Evolutionary conservation across 2,329 filamentous ascomycete genomes (phyloP), one percentile per base, ranked within the genome.

Genomic region (Nannizziopsis barbatae): DNA sequence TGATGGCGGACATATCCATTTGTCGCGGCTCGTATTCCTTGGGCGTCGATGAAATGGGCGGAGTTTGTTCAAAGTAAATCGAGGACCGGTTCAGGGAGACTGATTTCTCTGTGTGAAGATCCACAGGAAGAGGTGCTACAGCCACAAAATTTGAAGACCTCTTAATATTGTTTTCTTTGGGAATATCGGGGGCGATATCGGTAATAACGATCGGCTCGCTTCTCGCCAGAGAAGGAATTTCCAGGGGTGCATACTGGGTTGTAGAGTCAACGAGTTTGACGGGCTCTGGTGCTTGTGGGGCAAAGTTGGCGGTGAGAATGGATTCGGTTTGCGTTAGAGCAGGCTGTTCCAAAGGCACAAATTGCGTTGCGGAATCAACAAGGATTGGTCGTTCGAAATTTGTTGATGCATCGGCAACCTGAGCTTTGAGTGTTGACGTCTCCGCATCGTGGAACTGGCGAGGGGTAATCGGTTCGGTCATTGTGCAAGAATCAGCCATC

Each of bases 401-500:
- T 14, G 44, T 52, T 8, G 47, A 46, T 20, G 42, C 47, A 22
- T 52, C 42, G 11, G 36, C 37, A 11, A 45, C n/a, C 14, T 45
- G 17, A 12, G 11, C 31, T 14, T 10, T 17, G 2, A 41, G 35
- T 32, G 40, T 50, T 10, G 35, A 44, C 17, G 47, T 50, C 17
- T 42, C 47, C 33, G 38, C 38, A 31, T 50, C 35, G 12, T 27
- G 41, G 11, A 42, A 32, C 11, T 45, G 11, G 7, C 8, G 4
- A 8, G 43, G 39, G 5, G 33, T 45, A 31, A 43, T 27, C 8
- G 75, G 70, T 44, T 82, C 79, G 6, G 79, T 82, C 77, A 81
- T 82, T 54, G 75, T 74, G 38, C 71, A 71, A 44, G 75, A 74
- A 59, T 81, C 77, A 30, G 80, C 73, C 76, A 80, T 80, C 20